Percentiles rank a stretch among this genome's conserved stretches.
These are phyloP conservation scores for Arctium lappa DNA, from an alignment of 129 eudicot species.

Conservation along the genomic window DNA sequence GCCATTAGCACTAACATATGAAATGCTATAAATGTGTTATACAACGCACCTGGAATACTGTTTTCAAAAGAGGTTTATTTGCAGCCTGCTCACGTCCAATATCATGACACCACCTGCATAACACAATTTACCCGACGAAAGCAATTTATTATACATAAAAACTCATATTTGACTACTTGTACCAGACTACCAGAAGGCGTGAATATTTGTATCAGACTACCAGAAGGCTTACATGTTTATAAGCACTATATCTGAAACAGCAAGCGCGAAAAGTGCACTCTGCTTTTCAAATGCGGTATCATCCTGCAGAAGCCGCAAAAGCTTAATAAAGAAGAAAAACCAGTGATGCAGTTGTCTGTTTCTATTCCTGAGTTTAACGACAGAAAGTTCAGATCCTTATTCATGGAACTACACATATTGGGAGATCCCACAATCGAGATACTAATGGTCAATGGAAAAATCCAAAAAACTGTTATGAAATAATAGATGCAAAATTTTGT, in stretches of 20 bases:
- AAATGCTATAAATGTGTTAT: neutral
- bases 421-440: neutral
- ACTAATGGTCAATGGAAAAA: neutral
- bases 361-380: neutral
- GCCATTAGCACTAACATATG: conserved; percentile 1
- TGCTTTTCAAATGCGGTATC: conserved; percentile 97
- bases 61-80: conserved; percentile 83
- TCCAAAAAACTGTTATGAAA: neutral
- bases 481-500: neutral
- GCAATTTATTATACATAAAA: neutral
- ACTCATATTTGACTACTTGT: neutral
- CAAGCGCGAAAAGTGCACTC: conserved; percentile 97
- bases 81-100: conserved; percentile 98
- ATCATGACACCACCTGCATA: conserved; percentile 84
- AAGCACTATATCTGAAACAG: conserved; percentile 95
- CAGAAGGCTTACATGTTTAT: conserved; percentile 77
- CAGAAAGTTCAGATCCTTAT: neutral
- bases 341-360: neutral
- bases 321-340: neutral
- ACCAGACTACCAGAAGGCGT: conserved; percentile 7
- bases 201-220: neutral
- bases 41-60: conserved; percentile 72
- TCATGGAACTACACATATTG: neutral
- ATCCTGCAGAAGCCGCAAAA: conserved; percentile 51
- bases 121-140: conserved; percentile 10